These are phyloP conservation scores for Heterobasidion occidentale DNA, from an alignment of 1,284 basidiomycete species.

Conservation along the genomic window DNA sequence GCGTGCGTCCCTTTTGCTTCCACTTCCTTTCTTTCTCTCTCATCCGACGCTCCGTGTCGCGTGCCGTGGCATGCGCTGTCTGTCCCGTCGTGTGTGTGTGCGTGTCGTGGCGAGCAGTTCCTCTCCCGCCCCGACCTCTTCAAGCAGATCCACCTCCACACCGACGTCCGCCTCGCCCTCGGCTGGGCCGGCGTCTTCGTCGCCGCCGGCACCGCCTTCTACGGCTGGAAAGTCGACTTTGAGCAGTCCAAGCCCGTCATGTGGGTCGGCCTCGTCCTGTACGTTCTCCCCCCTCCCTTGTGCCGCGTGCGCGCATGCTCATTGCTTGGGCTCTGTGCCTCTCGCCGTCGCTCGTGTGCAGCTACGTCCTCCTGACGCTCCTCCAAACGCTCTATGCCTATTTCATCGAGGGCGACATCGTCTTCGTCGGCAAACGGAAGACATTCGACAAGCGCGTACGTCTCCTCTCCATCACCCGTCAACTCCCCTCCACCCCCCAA, in stretches of 20 bases:
- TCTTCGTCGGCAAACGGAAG: conserved; percentile 80
- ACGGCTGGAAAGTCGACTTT: conserved; percentile 82
- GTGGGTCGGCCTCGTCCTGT: conserved; percentile 71
- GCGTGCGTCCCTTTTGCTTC: conserved; percentile 44
- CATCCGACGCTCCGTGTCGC: neutral
- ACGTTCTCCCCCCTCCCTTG: conserved; percentile 22
- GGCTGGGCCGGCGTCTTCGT: conserved; percentile 82
- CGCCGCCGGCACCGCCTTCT: conserved; percentile 72
- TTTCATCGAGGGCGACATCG: conserved; percentile 72
- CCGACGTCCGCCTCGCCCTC: conserved; percentile 76
- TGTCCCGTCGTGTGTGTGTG: neutral
- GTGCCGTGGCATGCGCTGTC: neutral
- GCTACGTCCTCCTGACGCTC: conserved; percentile 66
- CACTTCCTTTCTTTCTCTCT: neutral
- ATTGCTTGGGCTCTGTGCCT: neutral
- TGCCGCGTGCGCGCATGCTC: neutral
- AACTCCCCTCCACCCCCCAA: neutral
- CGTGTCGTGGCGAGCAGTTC: conserved; percentile 40
- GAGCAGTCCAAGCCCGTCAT: conserved; percentile 77
- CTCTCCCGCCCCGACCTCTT: conserved; percentile 75
- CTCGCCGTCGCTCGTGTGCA: conserved; percentile 19
- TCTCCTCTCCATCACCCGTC: conserved; percentile 8
- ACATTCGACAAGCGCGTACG: conserved; percentile 74
- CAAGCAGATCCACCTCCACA: conserved; percentile 79
- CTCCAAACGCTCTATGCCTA: conserved; percentile 73